Evolutionary conservation across 2,329 filamentous ascomycete genomes (phyloP), one percentile per base, ranked within the genome.

Genomic region (Drechslera avenae): DNA sequence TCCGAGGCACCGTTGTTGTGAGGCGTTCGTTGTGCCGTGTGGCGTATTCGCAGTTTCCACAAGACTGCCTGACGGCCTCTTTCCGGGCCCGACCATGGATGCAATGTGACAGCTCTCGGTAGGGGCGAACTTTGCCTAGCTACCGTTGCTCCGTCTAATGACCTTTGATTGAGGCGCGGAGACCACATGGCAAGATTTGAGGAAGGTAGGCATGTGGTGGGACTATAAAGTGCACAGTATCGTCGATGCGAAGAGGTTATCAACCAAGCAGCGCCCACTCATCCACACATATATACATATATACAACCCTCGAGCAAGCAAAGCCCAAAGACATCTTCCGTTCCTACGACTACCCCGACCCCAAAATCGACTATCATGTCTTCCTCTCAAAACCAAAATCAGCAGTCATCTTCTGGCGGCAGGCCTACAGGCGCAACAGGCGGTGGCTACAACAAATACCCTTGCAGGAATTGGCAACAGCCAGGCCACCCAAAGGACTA

Each of bases 341-440:
- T 33, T 30, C n/a, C 19, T 34, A 19, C 10, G 16, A 42, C 32
- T 39, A 33, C 3, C 13, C 28, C 36, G n/a, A 34, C 42, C 23
- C 26, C 19, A 17, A 37, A 21, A n/a, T 10, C 23, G 32, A 28
- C 21, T 33, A 54, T 14, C 30, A 65, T 65, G 62, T 57, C 60
- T 46, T 54, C 57, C 3, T 52, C 54, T 33, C 31, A 44, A 16
- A 33, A 34, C 17, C 44, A 57, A 32, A 50, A 45, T 34, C 23
- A 47, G 17, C 59, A 60, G 35, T 49, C 56, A 18, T 53, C 59
- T 39, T 57, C 59, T 16, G 63, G 59, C 23, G 53, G 58, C 39
- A 49, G 60, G 33, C 50, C 56, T 36, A 66, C 63, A n/a, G 63
- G 63, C 33, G 63, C 63, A 41, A 59, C 53, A 33, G 63, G 63